A percentile compares a stretch with the other conserved stretches of the same genome.
phyloP scores from a whole-genome alignment of 805 yeast species.

The Suhomyces kilbournensis region DNA sequence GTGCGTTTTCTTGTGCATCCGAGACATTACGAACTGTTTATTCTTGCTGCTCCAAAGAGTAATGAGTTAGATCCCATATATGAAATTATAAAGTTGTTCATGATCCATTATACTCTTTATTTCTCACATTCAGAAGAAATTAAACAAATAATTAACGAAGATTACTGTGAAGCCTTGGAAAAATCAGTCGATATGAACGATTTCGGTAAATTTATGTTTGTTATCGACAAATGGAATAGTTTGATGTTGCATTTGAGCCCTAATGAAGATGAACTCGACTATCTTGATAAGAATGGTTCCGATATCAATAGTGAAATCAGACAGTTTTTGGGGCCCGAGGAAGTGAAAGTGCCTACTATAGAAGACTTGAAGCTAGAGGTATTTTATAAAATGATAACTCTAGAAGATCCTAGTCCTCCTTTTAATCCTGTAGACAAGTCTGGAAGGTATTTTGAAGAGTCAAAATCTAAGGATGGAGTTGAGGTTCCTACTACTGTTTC shows the following conservation, averaged over 20 bases:
- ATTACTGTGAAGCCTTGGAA: slow-evolving; percentile 33
- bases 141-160: slow-evolving; percentile 28
- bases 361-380: slow-evolving; percentile 20
- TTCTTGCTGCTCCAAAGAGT: slow-evolving; percentile 49
- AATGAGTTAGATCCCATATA: slow-evolving; percentile 60
- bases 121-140: slow-evolving; percentile 36
- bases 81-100: slow-evolving; percentile 47
- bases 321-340: slow-evolving; percentile 13
- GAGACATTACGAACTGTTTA: slow-evolving; percentile 47
- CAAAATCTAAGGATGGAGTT: not conserved
- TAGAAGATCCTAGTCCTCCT: slow-evolving; percentile 12
- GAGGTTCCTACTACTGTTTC: slow-evolving; percentile 3
- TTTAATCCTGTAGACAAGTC: slow-evolving; percentile 3
- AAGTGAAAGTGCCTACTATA: slow-evolving; percentile 10
- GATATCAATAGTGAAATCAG: slow-evolving; percentile 27
- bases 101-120: slow-evolving; percentile 39
- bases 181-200: slow-evolving; percentile 30
- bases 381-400: slow-evolving; percentile 15
- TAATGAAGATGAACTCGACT: slow-evolving; percentile 11
- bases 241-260: slow-evolving; percentile 40
- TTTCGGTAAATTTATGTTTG: slow-evolving; percentile 32
- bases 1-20: slow-evolving; percentile 39
- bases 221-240: slow-evolving; percentile 41
- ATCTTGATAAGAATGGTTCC: slow-evolving; percentile 1
- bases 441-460: not conserved